Percentiles rank a stretch among this genome's conserved stretches.
phyloP scores from a whole-genome alignment of 2,329 filamentous ascomycete genomes.

The Stagonosporopsis chrysanthemi region DNA sequence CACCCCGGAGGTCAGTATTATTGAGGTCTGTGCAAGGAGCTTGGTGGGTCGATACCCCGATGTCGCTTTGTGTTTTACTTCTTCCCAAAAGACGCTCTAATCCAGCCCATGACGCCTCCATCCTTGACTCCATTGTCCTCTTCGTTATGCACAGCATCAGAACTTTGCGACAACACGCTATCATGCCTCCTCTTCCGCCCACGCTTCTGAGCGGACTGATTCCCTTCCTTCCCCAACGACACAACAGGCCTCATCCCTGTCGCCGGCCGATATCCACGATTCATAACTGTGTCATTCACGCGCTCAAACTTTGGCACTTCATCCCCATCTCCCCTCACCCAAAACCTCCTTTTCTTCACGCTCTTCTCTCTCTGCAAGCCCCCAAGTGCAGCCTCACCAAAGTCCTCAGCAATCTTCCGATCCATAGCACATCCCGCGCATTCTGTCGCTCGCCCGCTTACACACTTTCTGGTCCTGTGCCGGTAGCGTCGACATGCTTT shows the following conservation, averaged over 20 bases:
- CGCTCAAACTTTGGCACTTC: too few species aligned
- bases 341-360: neutral
- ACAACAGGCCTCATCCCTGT: neutral
- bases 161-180: neutral
- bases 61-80: neutral
- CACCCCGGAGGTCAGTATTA: slow-evolving; percentile 24
- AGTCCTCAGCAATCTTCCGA: neutral
- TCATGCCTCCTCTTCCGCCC: neutral
- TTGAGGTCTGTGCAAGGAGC: neutral
- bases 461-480: neutral
- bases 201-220: neutral
- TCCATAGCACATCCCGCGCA: slow-evolving; percentile 1
- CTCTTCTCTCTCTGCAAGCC: neutral
- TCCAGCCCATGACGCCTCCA: neutral
- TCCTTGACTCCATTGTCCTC: too few species aligned
- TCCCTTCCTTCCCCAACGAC: neutral
- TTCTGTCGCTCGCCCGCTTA: neutral
- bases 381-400: neutral
- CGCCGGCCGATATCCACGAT: neutral
- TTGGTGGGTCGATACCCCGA: neutral
- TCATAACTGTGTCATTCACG: too few species aligned
- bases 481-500: neutral
- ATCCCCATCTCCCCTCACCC: neutral
- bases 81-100: neutral
- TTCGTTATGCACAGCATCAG: neutral